A percentile compares a stretch with the other conserved stretches of the same genome.
phyloP scores from a whole-genome alignment of 1,284 basidiomycete species.

The Ceraceosorus bombacis region DNA sequence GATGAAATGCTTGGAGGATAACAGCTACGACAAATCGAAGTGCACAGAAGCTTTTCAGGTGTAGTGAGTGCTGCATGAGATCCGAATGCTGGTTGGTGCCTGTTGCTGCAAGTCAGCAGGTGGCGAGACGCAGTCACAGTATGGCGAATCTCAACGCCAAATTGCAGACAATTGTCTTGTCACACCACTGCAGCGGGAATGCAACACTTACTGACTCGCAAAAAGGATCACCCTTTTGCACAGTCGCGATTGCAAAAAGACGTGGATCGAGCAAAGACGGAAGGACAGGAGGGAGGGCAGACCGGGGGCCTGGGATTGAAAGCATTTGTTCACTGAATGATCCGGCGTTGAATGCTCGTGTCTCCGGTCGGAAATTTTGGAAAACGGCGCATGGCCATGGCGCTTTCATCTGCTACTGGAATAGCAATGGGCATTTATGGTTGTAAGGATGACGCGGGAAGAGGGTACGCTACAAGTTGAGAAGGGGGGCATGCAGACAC shows the following conservation, averaged over 20 bases:
- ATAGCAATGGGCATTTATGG: no score
- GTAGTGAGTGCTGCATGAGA: constrained; percentile 21
- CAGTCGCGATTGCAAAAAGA: constrained; percentile 37
- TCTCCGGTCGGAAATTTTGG: no score
- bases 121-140: not conserved
- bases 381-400: no score
- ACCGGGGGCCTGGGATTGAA: no score
- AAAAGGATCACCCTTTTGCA: not conserved
- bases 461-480: no score
- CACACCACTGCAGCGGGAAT: not conserved
- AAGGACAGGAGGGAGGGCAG: constrained; percentile 14
- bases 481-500: no score
- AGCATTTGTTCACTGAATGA: no score
- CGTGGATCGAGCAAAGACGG: constrained; percentile 32
- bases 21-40: constrained; percentile 37
- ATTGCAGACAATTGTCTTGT: not conserved
- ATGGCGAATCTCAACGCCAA: not conserved
- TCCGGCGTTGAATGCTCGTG: no score
- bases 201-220: not conserved
- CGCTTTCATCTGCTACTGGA: no score
- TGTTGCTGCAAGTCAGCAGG: not conserved
- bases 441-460: no score
- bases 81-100: no score
- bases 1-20: constrained; percentile 43
- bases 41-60: constrained; percentile 40